These are phyloP conservation scores for Puccinia triticina DNA, from an alignment of 1,284 basidiomycete genomes.

Conservation along the genomic window DNA sequence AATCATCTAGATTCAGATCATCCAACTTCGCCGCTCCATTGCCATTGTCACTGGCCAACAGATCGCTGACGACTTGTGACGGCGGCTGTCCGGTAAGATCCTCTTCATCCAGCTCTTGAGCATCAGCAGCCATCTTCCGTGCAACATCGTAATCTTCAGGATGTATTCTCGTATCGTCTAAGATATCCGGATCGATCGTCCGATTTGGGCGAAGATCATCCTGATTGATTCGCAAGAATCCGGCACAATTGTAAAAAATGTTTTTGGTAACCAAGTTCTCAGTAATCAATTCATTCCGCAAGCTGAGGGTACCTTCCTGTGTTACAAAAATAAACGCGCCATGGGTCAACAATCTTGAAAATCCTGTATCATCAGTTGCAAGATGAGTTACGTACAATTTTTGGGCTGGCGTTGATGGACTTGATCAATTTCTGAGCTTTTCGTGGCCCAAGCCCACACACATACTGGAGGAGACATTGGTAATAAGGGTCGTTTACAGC, in stretches of 20 bases:
- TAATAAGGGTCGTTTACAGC: constrained; percentile 85
- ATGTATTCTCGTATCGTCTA: constrained; percentile 95
- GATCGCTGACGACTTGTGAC: constrained; percentile 74
- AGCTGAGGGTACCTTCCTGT: constrained; percentile 79
- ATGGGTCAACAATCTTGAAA: constrained; percentile 1
- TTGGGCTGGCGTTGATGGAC: constrained; percentile 74
- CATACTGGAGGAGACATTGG: constrained; percentile 81
- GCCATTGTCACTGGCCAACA: constrained; percentile 73
- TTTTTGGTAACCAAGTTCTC: constrained; percentile 73
- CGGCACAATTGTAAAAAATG: constrained; percentile 85
- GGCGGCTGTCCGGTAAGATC: constrained; percentile 76
- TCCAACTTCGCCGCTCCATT: constrained; percentile 80
- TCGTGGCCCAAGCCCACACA: constrained; percentile 90
- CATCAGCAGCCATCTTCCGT: constrained; percentile 97
- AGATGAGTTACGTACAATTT: constrained; percentile 54
- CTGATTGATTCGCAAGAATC: constrained; percentile 83
- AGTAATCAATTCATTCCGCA: constrained; percentile 82
- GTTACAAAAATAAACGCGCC: constrained; percentile 53
- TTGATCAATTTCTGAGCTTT: constrained; percentile 86
- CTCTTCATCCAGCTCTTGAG: constrained; percentile 91
- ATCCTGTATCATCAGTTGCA: not conserved
- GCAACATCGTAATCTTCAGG: constrained; percentile 98
- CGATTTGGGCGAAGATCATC: constrained; percentile 69
- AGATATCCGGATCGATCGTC: constrained; percentile 75
- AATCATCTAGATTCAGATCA: constrained; percentile 93